Evolutionary conservation across 495 filamentous ascomycete species (phyloP).

Genomic region (Hypoxylon lenormandii): DNA sequence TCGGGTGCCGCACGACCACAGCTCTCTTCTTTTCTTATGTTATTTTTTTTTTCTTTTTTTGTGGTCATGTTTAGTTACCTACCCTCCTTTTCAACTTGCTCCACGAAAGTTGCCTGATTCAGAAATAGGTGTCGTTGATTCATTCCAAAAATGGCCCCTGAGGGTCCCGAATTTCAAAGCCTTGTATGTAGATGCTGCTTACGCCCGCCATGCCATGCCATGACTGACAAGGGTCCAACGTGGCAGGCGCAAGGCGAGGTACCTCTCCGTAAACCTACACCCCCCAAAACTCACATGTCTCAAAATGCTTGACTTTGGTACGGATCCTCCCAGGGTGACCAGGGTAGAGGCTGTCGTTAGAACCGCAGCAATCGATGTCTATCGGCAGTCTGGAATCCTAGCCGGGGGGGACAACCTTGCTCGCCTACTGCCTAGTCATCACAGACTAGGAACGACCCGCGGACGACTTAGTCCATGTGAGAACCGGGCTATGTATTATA

Average conservation of each 20-base stretch:
- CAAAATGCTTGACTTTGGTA: slow-evolving; percentile 29
- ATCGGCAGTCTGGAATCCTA: slow-evolving; percentile 25
- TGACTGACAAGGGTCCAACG: slow-evolving; percentile 10
- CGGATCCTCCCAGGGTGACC: slow-evolving; percentile 23
- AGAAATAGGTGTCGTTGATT: slow-evolving; percentile 14
- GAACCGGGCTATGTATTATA: slow-evolving; percentile 18
- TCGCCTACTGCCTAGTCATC: slow-evolving; percentile 10
- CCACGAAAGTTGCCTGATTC: slow-evolving; percentile 21
- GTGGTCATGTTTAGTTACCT: neutral
- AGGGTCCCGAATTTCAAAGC: slow-evolving; percentile 9
- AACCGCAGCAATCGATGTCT: slow-evolving; percentile 26
- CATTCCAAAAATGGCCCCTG: slow-evolving; percentile 14
- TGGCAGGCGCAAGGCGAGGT: neutral
- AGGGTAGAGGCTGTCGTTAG: slow-evolving; percentile 23
- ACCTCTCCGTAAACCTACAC: slow-evolving; percentile 18
- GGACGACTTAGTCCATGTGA: slow-evolving; percentile 16
- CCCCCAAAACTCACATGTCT: slow-evolving; percentile 16
- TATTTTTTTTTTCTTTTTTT: no score
- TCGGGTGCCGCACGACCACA: slow-evolving; percentile 16
- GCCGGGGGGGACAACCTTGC: slow-evolving; percentile 23
- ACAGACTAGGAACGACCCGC: slow-evolving; percentile 27
- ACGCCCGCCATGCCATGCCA: neutral
- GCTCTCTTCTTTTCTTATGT: no score
- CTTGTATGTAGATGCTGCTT: neutral
- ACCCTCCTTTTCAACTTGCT: slow-evolving; percentile 17